Base-by-base conservation (phyloP, 257 asterid genomes). In the Hygrophila difformis region DNA sequence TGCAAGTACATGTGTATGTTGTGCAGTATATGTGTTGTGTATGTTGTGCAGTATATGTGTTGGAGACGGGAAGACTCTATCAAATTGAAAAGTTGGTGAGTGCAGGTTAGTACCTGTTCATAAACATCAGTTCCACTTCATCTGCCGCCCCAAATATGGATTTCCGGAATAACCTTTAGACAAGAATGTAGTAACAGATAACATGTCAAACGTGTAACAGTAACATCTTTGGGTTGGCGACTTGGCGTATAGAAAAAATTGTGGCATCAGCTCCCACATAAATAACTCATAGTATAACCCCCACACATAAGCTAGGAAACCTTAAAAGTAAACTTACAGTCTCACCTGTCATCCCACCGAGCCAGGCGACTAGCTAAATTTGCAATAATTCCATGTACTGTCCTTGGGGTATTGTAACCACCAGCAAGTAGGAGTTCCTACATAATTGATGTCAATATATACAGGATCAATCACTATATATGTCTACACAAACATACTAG, bases 271-370 rank as follows among this genome's bases (percentile, higher is more conserved):
- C 31, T 26, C n/a, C 31, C 31, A 26, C 31, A 26, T 26, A 26
- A 26, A 3, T 26, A 26, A 26, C 31, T 8, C 4, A 5, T 0
- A 26, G 8, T 3, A 5, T 26, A 26, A 26, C n/a, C n/a, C n/a
- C n/a, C n/a, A 8, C 8, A 26, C 31, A 33, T 33, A 5, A 33
- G 12, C n/a, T n/a, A n/a, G n/a, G n/a, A n/a, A n/a, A n/a, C n/a
- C n/a, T n/a, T n/a, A n/a, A n/a, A n/a, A n/a, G n/a, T n/a, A 5
- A 6, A 33, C 10, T 33, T 9, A 6, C 12, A 33, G 20, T 54
- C 67, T 66, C 59, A 89, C 97, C 98, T 82, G 70, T 89, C 96
- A 79, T 89, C 98, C 98, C 98, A 89, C 31, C 96, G 91, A 34
- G 98, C 96, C 39, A 85, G 74, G 56, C 94, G 94, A 59, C 69